Percentiles rank a stretch among this genome's conserved stretches.
Conservation (phyloP, 2,329 filamentous ascomycete species). For the Xylaria polymorpha region DNA sequence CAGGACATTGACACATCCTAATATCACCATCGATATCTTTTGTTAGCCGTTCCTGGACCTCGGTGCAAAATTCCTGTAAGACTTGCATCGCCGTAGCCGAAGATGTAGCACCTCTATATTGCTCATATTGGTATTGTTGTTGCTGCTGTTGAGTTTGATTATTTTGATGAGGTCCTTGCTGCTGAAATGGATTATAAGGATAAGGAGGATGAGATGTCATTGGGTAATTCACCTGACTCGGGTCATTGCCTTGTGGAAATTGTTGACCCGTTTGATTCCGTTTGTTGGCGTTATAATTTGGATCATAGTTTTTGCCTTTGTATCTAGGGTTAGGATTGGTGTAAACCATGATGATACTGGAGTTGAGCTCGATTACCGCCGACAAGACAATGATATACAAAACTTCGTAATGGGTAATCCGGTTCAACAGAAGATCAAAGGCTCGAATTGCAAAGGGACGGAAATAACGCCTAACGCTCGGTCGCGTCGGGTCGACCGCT, state of each 20-base stretch:
- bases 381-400: neutral
- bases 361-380: neutral
- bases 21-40: neutral
- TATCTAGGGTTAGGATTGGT: conserved; percentile 17
- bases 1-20: neutral
- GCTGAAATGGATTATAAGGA: neutral
- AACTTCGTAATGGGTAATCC: neutral
- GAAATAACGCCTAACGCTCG: neutral
- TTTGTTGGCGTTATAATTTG: conserved; percentile 13
- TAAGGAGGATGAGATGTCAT: neutral
- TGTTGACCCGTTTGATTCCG: too few species aligned
- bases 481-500: neutral
- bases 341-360: neutral
- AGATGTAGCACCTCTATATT: neutral
- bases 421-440: neutral
- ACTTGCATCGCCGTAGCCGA: neutral
- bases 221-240: too few species aligned
- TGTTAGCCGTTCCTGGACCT: neutral
- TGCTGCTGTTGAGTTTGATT: neutral
- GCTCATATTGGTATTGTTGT: neutral
- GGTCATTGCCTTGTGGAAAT: neutral
- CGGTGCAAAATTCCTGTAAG: neutral
- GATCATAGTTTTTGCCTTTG: conserved; percentile 28
- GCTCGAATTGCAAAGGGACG: neutral
- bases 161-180: too few species aligned